These are phyloP conservation scores for Phytophthora tentaculata DNA, from an alignment of 352 stramenopile genomes.

Conservation along the genomic window DNA sequence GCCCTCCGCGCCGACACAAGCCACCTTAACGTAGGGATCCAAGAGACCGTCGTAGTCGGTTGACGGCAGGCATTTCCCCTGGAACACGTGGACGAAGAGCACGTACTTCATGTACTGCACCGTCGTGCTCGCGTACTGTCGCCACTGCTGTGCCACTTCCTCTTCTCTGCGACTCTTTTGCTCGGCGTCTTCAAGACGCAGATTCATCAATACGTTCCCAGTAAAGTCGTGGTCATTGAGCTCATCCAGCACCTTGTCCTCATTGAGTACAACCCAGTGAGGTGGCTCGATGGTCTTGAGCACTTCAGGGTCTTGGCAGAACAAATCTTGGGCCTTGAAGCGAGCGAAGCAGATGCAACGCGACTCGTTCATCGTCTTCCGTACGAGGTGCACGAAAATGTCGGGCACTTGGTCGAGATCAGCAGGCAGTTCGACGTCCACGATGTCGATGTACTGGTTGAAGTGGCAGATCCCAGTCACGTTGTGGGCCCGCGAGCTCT, in stretches of 20 bases:
- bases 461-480: constrained; percentile 76
- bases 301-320: constrained; percentile 47
- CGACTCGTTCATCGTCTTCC: constrained; percentile 58
- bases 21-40: constrained; percentile 87
- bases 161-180: constrained; percentile 33
- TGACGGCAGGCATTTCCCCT: constrained; percentile 74
- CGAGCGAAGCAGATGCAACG: constrained; percentile 84
- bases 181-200: constrained; percentile 58
- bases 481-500: constrained; percentile 67
- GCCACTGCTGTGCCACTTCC: constrained; percentile 56
- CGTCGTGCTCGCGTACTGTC: constrained; percentile 57
- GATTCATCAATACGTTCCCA: constrained; percentile 82
- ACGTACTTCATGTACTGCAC: constrained; percentile 81
- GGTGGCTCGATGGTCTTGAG: constrained; percentile 48
- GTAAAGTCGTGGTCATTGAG: constrained; percentile 86
- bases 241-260: constrained; percentile 84
- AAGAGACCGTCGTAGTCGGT: constrained; percentile 76
- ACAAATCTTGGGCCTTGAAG: constrained; percentile 73
- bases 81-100: constrained; percentile 86
- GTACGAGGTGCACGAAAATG: constrained; percentile 80
- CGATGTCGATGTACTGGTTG: constrained; percentile 77
- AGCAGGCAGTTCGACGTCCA: constrained; percentile 59
- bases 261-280: constrained; percentile 74
- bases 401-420: constrained; percentile 84
- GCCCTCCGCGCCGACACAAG: constrained; percentile 73